Base-by-base conservation (phyloP, 2,329 filamentous ascomycete species). In the Aspergillus awamori region DNA sequence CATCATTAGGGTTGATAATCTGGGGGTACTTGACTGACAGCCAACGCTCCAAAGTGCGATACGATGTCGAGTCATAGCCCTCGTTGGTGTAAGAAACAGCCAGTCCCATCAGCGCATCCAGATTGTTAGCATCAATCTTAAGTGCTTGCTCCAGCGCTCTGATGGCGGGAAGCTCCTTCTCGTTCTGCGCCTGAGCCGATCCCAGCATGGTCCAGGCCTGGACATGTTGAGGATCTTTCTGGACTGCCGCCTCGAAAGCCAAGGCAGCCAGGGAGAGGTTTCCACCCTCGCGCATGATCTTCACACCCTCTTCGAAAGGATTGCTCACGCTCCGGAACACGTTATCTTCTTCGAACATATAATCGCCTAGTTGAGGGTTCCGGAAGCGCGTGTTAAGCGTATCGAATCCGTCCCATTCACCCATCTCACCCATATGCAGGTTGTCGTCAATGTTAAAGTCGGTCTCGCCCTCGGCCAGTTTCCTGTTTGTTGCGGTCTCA, bases 51-150 rank as follows among this genome's bases (percentile, higher is more conserved):
- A 99, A 85, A 8, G 94, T 98, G 58, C 94, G 88, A 82, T 98
- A 99, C 52, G 95, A 94, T 20, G 93, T 96, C 73, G 91, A 94
- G 78, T 99, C 95, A 79, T 98, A 99, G 64, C 94, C 95, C 80
- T 99, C 95, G 79, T 99, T 99, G 52, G 95, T 99, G 78, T 99
- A 99, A 5, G 92, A 96, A 20, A 99, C 94, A 13, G 94, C 93
- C 56, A 99, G 82, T 1, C 92, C 93, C 94, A 99, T 98, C 49
- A 99, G 84, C 0, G 93, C 94, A 62, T 91, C 87, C 20, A 96
- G 84, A 73, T 97, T 97, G 70, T 87, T 89, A 0, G 93, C 89
- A 70, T 98, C 93, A 28, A 95, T 83, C 76, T 93, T 94, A 65
- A 97, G 80, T 0, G 94, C 93, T 74, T 95, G 91, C 77, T 98